Evolutionary conservation across 1,139 yeast species (phyloP), one percentile per base, ranked within the genome.

Genomic region (Arxiozyma heterogenica): DNA sequence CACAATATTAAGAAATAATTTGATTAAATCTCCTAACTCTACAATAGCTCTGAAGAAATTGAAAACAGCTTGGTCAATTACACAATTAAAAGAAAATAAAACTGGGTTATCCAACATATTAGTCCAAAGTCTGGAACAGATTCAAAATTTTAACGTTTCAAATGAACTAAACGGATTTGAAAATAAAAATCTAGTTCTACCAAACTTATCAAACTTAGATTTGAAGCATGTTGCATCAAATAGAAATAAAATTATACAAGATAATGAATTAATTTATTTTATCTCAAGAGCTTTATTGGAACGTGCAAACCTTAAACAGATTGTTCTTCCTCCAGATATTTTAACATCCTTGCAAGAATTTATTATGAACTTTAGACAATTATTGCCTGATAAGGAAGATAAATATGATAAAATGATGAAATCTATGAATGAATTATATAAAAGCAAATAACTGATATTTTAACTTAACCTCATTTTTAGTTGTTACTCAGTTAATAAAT

Each of bases 1-100:
- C 55, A 61, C 58, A 43, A 34, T 67, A 41, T 67, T 64, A 34
- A 62, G 67, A 55, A 60, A 63, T 49, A 54, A 52, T 15, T 41
- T 57, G 15, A 20, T n/a, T 9, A n/a, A 18, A 45, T 45, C 41
- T 3, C 34, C 34, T 8, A 41, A 45, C 27, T 48, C 55, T 15
- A 57, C 44, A 9, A 50, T 57, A 21, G 62, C 66, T 4, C 39
- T 41, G 25, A 60, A 52, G 47, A 66, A 66, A 53, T 49, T 65
- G 23, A 48, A 52, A 18, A 57, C 44, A 15, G 59, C 61, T 15
- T 66, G 67, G 66, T 52, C 49, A 6, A 58, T 54, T 18, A 57
- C 64, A 8, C 43, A 57, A 18, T 42, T 51, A 11, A 57, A 53
- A 44, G 55, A 59, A 12, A 59, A 63, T 47, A 51, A 46, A 4